These are phyloP conservation scores for Globisporangium acanthophoron DNA, from an alignment of 352 stramenopile genomes.

Conservation along the genomic window DNA sequence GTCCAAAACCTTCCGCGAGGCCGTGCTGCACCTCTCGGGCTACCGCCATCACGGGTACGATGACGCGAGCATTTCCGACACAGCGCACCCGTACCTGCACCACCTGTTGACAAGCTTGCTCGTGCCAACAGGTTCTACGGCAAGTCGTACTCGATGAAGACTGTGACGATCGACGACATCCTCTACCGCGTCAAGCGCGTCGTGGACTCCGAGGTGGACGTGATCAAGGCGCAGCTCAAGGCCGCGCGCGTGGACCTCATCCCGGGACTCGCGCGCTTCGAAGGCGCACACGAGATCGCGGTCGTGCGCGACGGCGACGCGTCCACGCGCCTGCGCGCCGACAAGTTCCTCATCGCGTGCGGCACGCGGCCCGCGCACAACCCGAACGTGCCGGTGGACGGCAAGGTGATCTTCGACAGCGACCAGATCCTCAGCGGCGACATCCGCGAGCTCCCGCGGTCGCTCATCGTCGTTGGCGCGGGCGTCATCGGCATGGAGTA, in stretches of 20 bases:
- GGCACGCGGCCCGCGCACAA: slow-evolving; percentile 79
- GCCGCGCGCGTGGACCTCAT: slow-evolving; percentile 67
- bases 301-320: slow-evolving; percentile 35
- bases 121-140: slow-evolving; percentile 50
- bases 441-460: slow-evolving; percentile 64
- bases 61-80: no score
- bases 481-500: slow-evolving; percentile 91
- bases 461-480: slow-evolving; percentile 76
- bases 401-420: slow-evolving; percentile 76
- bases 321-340: slow-evolving; percentile 41
- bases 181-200: slow-evolving; percentile 76
- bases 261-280: slow-evolving; percentile 66
- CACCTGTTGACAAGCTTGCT: not conserved
- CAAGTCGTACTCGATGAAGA: slow-evolving; percentile 83
- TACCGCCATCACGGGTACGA: slow-evolving; percentile 78
- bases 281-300: slow-evolving; percentile 73
- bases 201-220: slow-evolving; percentile 69
- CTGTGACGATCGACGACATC: slow-evolving; percentile 81
- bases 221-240: slow-evolving; percentile 81
- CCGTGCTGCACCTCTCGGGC: slow-evolving; percentile 86
- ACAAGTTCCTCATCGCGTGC: slow-evolving; percentile 84
- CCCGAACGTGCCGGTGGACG: slow-evolving; percentile 76
- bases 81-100: no score
- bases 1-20: slow-evolving; percentile 89
- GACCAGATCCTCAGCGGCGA: slow-evolving; percentile 73